A percentile compares a stretch with the other conserved stretches of the same genome.
These are phyloP conservation scores for Austroboletus novae-zelandiae DNA, from an alignment of 1,284 basidiomycete species.

Conservation along the genomic window DNA sequence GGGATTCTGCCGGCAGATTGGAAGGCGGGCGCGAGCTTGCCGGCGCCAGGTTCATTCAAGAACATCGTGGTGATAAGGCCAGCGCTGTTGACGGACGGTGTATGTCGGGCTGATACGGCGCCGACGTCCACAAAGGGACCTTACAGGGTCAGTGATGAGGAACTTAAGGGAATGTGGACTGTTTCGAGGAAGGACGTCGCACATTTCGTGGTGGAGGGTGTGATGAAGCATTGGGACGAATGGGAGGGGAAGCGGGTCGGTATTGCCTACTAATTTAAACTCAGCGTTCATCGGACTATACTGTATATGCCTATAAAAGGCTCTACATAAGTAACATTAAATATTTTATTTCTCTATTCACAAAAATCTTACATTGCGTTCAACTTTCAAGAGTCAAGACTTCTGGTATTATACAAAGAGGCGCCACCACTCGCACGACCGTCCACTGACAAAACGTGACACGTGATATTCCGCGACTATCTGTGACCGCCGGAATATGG, in stretches of 20 bases:
- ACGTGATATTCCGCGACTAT: no score
- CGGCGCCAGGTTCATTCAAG: slow-evolving; percentile 41
- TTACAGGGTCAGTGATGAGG: slow-evolving; percentile 40
- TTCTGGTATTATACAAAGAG: no score
- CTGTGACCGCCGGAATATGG: no score
- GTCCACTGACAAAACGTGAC: no score
- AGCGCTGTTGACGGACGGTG: slow-evolving; percentile 55
- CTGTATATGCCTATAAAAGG: not conserved
- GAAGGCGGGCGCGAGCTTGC: slow-evolving; percentile 35
- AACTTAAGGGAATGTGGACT: slow-evolving; percentile 44
- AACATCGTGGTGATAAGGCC: slow-evolving; percentile 53
- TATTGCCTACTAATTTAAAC: slow-evolving; percentile 37
- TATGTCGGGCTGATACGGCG: slow-evolving; percentile 38
- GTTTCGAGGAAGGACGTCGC: slow-evolving; percentile 62
- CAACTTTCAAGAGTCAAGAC: no score
- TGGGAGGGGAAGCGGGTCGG: slow-evolving; percentile 47
- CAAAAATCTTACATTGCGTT: no score
- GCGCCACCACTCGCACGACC: no score
- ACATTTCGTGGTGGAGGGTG: slow-evolving; percentile 58
- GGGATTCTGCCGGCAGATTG: slow-evolving; percentile 41
- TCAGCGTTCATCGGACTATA: not conserved
- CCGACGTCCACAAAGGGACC: not conserved
- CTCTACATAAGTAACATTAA: not conserved
- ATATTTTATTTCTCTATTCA: no score
- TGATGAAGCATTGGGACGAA: slow-evolving; percentile 48